phyloP scores from a whole-genome alignment of 108 stramenopile species.

The Cafeteria roenbergensis region DNA sequence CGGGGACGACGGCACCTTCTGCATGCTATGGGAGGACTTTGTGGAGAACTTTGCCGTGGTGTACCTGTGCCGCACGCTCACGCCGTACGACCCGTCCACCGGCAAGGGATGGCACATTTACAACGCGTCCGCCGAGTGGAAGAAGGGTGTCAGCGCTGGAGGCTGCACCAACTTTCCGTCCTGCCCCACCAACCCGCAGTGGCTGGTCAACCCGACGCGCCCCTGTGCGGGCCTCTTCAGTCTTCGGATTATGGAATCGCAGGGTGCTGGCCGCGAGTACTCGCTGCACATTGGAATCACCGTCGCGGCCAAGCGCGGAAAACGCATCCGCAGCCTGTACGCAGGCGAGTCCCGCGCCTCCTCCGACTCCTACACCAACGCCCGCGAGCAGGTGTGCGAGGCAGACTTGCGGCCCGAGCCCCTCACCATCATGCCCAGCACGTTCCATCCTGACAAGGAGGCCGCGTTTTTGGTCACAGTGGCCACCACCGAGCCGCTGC shows the following conservation, averaged over 20 bases:
- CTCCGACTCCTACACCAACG: neutral
- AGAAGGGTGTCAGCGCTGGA: neutral
- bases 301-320: neutral
- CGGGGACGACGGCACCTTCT: constrained; percentile 17
- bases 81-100: constrained; percentile 1
- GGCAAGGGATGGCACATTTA: constrained; percentile 10
- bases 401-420: neutral
- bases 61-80: neutral
- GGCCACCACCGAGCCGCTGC: neutral
- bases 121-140: neutral
- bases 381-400: neutral
- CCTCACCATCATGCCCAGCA: neutral
- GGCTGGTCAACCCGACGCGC: neutral
- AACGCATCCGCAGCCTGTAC: neutral
- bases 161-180: neutral
- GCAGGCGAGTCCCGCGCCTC: neutral
- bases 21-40: constrained; percentile 15
- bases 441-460: neutral
- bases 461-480: neutral
- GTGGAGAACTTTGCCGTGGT: neutral
- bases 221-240: constrained; percentile 5
- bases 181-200: neutral
- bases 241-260: constrained; percentile 1
- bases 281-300: neutral
- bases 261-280: neutral